Evolutionary conservation across 2,329 filamentous ascomycete species (phyloP).

Genomic region (Aspergillus sp.): DNA sequence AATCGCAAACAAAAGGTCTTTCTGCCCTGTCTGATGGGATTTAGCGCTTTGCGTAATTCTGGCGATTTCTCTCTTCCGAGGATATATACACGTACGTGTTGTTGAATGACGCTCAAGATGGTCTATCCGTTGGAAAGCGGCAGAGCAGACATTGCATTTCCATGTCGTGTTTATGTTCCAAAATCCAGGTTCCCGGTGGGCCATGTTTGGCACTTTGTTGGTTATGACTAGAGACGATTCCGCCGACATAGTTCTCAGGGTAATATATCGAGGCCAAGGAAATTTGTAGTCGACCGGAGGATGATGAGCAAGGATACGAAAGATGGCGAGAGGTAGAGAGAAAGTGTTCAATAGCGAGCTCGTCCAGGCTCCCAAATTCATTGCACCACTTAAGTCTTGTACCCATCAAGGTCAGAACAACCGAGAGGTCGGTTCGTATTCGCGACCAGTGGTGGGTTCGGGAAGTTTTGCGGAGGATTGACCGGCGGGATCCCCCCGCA

Average conservation of each 20-base stretch:
- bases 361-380: not conserved
- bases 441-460: not conserved
- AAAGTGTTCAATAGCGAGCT: not conserved
- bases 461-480: not conserved
- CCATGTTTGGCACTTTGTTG: not conserved
- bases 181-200: not conserved
- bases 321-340: not conserved
- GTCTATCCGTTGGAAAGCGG: conserved; percentile 26
- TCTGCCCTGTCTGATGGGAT: conserved; percentile 20
- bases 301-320: not conserved
- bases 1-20: conserved; percentile 22
- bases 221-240: not conserved
- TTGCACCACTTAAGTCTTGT: not conserved
- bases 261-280: not conserved
- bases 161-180: conserved; percentile 9
- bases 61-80: not conserved
- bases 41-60: not conserved
- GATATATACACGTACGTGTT: conserved; percentile 23
- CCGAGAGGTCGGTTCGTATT: not conserved
- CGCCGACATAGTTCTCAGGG: not conserved
- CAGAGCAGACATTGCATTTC: conserved; percentile 27
- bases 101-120: conserved; percentile 27
- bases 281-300: not conserved
- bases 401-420: not conserved
- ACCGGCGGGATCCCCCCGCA: conserved; percentile 15